Evolutionary conservation across 2,329 filamentous ascomycete genomes (phyloP).

Genomic region (Rosellinia necatrix): DNA sequence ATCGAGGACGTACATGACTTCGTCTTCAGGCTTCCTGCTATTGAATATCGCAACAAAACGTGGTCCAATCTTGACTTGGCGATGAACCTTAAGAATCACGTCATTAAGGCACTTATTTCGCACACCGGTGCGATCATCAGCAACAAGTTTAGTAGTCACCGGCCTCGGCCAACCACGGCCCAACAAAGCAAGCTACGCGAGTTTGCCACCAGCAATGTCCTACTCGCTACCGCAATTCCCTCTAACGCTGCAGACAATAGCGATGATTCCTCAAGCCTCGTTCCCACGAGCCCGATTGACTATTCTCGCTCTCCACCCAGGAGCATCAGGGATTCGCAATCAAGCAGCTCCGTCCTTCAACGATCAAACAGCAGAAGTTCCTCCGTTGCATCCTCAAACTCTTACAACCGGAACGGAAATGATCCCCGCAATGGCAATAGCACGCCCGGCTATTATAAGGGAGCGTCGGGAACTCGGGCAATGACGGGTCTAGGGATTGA

Average conservation of each 20-base stretch:
- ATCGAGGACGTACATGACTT: constrained; percentile 97
- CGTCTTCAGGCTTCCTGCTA: constrained; percentile 90
- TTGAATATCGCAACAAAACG: constrained; percentile 98
- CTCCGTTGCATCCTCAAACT: constrained; percentile 53
- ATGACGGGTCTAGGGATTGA: constrained; percentile 36
- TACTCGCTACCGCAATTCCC: constrained; percentile 55
- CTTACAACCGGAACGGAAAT: constrained; percentile 34
- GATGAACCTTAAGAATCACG: constrained; percentile 88
- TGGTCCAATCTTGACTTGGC: constrained; percentile 98
- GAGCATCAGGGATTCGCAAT: constrained; percentile 55
- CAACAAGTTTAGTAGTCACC: constrained; percentile 92
- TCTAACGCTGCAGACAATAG: constrained; percentile 54
- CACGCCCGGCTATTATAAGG: constrained; percentile 40
- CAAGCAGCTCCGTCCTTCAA: constrained; percentile 50
- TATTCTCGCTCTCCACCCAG: constrained; percentile 63
- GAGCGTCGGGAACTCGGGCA: constrained; percentile 36
- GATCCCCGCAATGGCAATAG: constrained; percentile 34
- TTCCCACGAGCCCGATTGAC: constrained; percentile 58
- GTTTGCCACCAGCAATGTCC: constrained; percentile 76
- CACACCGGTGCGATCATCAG: constrained; percentile 96
- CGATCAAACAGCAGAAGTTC: constrained; percentile 57
- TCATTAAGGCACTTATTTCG: constrained; percentile 90
- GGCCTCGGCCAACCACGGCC: constrained; percentile 79
- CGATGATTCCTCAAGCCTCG: constrained; percentile 61
- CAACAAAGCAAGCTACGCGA: constrained; percentile 81